Base-by-base conservation (phyloP, 495 filamentous ascomycete genomes). In the Cryomyces minteri region DNA sequence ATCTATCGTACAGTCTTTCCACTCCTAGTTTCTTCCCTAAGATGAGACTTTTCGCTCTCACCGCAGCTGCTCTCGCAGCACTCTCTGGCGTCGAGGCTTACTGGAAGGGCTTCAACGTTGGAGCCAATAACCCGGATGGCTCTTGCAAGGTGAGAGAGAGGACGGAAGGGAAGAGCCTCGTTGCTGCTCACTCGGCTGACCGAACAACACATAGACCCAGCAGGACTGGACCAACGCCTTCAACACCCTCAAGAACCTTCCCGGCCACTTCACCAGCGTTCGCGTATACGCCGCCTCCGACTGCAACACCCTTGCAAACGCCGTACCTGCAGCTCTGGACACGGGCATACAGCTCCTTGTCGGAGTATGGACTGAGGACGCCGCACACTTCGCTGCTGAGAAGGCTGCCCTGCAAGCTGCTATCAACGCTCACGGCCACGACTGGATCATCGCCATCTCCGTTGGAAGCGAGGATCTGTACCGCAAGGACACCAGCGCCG, bases 251-350 rank as follows among this genome's bases (percentile, higher is more conserved):
- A 60, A 67, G 53, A 43, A 45, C 51, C 66, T 72, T 11, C 67
- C 67, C 5, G 67, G 67, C 41, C 54, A 54, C 42, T 69, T 72
- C 62, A 64, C 67, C 53, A 56, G 60, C 49, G 68, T 66, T 34
- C 55, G 64, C 33, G 48, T 73, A 32, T 73, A 68, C 62, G 71
- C 70, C 48, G 62, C 67, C 54, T 62, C 67, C 52, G 70, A 73
- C 55, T 71, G 69, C 58, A 63, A 68, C 51, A 68, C 68, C 29
- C 57, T 57, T 18, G 58, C 53, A 31, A 63, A 69, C 48, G 70
- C 70, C 32, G 70, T 74, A 45, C 68, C 71, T 40, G 70, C 70
- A 30, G 70, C 70, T 49, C 55, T 73, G 43, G 61, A 62, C 51
- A 67, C 70, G 39, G 57, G 67, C 43, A 69, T 62, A 36, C 55